Evolutionary conservation across 2,329 filamentous ascomycete species (phyloP).

Genomic region (Fusarium denticulatum): DNA sequence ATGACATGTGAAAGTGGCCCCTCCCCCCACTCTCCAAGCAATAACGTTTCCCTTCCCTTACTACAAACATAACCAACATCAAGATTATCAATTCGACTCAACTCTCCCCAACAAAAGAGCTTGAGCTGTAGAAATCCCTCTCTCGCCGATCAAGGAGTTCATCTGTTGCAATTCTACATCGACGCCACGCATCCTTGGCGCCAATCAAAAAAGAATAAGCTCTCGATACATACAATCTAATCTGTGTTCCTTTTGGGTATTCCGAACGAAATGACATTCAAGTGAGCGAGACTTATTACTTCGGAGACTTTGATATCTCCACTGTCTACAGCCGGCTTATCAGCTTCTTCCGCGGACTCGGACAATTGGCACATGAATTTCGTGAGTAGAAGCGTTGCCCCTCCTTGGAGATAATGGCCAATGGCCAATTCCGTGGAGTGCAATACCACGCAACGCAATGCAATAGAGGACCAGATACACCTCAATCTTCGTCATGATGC

Average conservation of each 20-base stretch:
- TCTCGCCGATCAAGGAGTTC: background rate
- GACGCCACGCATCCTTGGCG: conserved; percentile 25
- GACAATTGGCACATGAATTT: conserved; percentile 9
- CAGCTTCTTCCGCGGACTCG: background rate
- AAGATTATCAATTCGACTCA: conserved; percentile 12
- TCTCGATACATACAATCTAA: background rate
- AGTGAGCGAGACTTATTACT: background rate
- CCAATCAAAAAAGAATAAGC: conserved; percentile 10
- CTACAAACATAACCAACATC: conserved; percentile 8
- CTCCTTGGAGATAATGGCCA: background rate
- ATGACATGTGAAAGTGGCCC: conserved; percentile 46
- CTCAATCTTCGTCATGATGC: conserved; percentile 30
- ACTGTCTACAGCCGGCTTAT: conserved; percentile 1
- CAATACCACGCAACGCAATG: conserved; percentile 6
- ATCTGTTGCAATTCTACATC: conserved; percentile 12
- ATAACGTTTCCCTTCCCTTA: conserved; percentile 10
- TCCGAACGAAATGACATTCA: background rate
- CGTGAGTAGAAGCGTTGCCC: background rate
- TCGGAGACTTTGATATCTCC: background rate
- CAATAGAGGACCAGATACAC: conserved; percentile 3
- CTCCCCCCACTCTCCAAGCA: conserved; percentile 18
- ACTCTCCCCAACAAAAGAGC: conserved; percentile 25
- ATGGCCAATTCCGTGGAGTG: background rate
- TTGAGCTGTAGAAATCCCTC: background rate
- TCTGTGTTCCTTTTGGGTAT: conserved; percentile 19